Evolutionary conservation across 1,284 basidiomycete species (phyloP), one percentile per base, ranked within the genome.

Genomic region (Exsudoporus floridanus): DNA sequence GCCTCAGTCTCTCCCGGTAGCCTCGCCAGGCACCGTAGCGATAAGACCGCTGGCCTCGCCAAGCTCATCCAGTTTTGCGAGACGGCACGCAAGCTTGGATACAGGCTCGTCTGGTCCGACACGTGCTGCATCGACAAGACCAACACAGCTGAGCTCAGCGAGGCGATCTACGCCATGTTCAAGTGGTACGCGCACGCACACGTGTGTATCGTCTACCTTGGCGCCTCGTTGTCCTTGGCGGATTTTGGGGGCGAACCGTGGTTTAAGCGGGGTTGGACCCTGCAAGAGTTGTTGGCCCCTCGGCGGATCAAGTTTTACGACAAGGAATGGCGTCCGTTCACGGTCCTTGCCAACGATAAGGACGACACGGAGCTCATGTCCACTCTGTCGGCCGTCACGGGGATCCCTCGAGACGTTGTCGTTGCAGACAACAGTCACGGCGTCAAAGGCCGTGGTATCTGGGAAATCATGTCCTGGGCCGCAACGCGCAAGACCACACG

Each of bases 401-500:
- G 54, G 3, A 65, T 69, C 19, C 63, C 64, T 23, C 33, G 16
- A 2, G 39, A 48, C 0, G 59, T 43, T 9, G 25, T 66, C 18
- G 14, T 49, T 7, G 52, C 60, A 1, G 61, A 67, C 42, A 65
- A 67, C 19, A 61, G 47, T 12, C 53, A 13, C 14, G 62, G 61
- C 1, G 49, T 63, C 51, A 61, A 39, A 31, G 44, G 46, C 1
- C 52, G n/a, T 30, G 28, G 57, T 2, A 23, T 63, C 27, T 59
- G 59, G 60, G 59, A 66, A 48, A 60, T 64, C 43, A 64, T 65
- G 63, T 62, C 56, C 1, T 69, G 63, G 67, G 61, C 67, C 4
- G 44, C 65, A 12, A 28, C 42, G 4, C 63, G 64, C 35, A 46
- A 51, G 43, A 69, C 67, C 5, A 64, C 56, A 1, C 57, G 53